Conservation (phyloP, 345 rosid species). For the Syzygium jambos region DNA sequence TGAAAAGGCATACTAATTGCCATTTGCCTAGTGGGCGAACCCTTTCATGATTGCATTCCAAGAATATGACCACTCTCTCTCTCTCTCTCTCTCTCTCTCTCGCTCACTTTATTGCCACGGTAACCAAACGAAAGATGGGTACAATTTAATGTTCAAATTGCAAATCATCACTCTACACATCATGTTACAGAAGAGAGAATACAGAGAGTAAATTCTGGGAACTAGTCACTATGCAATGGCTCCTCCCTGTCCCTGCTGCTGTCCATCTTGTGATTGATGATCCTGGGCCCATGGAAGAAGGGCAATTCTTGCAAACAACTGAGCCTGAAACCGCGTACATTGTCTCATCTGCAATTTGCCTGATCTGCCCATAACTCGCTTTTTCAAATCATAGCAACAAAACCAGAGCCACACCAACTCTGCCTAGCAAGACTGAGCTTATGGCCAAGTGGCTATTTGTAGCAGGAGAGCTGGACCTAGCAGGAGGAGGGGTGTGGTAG, state of each 20-base stretch:
- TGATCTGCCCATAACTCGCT: background rate
- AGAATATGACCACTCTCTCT: background rate
- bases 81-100: background rate
- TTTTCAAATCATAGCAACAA: background rate
- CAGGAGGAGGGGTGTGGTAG: conserved; percentile 66
- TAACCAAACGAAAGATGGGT: background rate
- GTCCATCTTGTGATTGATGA: background rate
- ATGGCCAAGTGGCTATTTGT: conserved; percentile 1
- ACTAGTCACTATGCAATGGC: background rate
- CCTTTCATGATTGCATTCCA: background rate
- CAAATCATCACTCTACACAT: background rate
- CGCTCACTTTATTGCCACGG: background rate
- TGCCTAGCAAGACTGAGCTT: background rate
- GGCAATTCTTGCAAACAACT: background rate
- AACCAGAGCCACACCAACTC: background rate
- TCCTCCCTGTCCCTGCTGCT: background rate
- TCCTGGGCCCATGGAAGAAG: background rate
- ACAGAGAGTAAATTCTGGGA: background rate
- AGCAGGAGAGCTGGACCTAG: conserved; percentile 1
- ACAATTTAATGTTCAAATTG: background rate
- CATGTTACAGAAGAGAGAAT: background rate
- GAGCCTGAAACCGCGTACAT: background rate
- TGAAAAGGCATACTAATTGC: background rate
- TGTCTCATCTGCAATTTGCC: background rate
- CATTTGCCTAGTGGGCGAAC: background rate